phyloP scores from a whole-genome alignment of 495 filamentous ascomycete species.

The Apodospora peruviana region DNA sequence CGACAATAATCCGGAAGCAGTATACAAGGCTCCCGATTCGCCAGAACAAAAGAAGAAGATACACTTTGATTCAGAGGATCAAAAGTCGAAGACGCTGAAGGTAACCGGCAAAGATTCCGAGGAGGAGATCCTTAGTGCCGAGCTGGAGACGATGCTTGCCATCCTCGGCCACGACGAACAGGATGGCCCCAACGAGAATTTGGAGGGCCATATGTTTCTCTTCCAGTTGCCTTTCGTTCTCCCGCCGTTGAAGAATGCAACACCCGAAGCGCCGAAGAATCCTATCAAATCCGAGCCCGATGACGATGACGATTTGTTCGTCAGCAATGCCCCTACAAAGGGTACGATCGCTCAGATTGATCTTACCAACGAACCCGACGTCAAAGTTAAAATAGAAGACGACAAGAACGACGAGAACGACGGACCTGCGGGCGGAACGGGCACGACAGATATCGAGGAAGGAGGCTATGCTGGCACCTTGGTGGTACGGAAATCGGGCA shows the following conservation, averaged over 20 bases:
- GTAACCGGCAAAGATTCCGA: conserved; percentile 30
- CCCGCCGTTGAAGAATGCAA: conserved; percentile 39
- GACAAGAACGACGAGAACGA: conserved; percentile 15
- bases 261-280: conserved; percentile 1
- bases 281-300: conserved; percentile 25
- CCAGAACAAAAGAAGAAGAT: conserved; percentile 28
- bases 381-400: conserved; percentile 17
- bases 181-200: conserved; percentile 15
- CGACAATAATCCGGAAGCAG: conserved; percentile 29
- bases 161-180: conserved; percentile 24
- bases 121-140: conserved; percentile 20
- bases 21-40: conserved; percentile 21
- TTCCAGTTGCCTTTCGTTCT: conserved; percentile 62
- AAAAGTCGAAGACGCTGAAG: conserved; percentile 24
- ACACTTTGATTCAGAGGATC: conserved; percentile 9
- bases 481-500: conserved; percentile 54
- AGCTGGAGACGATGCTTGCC: conserved; percentile 26
- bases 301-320: conserved; percentile 21
- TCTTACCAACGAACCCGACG: conserved; percentile 29
- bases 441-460: conserved; percentile 13
- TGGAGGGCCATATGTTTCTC: conserved; percentile 52
- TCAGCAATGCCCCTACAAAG: conserved; percentile 3
- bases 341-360: conserved; percentile 21
- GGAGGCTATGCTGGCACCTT: conserved; percentile 55
- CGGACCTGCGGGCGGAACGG: too few species aligned